These are phyloP conservation scores for Sordariomycetes sp. DNA, from an alignment of 2,329 filamentous ascomycete species.

Conservation along the genomic window DNA sequence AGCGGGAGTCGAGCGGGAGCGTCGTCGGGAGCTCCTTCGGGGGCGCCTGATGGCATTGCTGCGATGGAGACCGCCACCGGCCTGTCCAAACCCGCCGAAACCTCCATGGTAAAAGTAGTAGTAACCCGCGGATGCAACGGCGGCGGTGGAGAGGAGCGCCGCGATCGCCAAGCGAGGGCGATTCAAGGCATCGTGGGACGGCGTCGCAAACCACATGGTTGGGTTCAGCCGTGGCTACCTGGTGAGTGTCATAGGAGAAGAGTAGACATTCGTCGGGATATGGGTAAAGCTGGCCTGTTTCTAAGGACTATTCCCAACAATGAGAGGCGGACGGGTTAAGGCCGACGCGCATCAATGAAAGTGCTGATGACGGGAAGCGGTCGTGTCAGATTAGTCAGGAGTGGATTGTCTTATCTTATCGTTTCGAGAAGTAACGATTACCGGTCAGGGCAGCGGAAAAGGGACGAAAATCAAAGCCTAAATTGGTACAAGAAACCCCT, in stretches of 20 bases:
- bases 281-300: background rate
- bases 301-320: background rate
- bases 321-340: background rate
- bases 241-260: background rate
- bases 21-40: slow-evolving; percentile 19
- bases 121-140: slow-evolving; percentile 43
- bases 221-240: slow-evolving; percentile 11
- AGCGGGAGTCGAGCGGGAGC: slow-evolving; percentile 4
- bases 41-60: slow-evolving; percentile 53
- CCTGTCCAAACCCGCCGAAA: slow-evolving; percentile 10
- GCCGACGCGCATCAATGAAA: too few species aligned
- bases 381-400: too few species aligned
- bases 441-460: too few species aligned
- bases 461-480: too few species aligned
- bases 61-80: slow-evolving; percentile 34
- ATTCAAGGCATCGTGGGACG: slow-evolving; percentile 39
- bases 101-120: slow-evolving; percentile 30
- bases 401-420: too few species aligned
- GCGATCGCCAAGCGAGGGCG: slow-evolving; percentile 38
- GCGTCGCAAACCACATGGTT: slow-evolving; percentile 31
- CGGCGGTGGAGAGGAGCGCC: slow-evolving; percentile 38
- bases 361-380: too few species aligned
- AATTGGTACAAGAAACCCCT: too few species aligned
- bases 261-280: background rate
- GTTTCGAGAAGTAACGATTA: too few species aligned